Percentiles rank a stretch among this genome's conserved stretches.
Evolutionary conservation across 331 rosid genomes (phyloP).

Genomic region (Phaseolus coccineus): DNA sequence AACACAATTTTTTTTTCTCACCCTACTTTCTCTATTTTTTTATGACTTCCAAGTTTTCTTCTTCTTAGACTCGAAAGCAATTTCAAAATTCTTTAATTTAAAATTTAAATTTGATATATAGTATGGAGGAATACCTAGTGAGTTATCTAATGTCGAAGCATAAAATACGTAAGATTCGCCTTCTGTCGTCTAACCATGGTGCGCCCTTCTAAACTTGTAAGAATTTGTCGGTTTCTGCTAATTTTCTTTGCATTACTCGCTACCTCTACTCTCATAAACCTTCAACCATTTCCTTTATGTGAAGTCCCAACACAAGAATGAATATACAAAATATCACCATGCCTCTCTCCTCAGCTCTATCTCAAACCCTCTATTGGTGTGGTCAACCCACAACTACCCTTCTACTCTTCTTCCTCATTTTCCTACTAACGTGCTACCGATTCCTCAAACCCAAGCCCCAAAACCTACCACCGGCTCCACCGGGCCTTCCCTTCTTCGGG

Average conservation of each 20-base stretch:
- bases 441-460: constrained; percentile 43
- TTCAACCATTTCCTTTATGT: not conserved
- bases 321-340: not conserved
- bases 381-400: not conserved
- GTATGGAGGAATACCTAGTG: too few species aligned
- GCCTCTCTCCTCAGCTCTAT: not conserved
- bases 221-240: constrained; percentile 11
- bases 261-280: too few species aligned
- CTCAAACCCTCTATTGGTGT: not conserved
- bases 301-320: not conserved
- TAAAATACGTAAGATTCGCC: not conserved
- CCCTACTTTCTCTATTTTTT: too few species aligned
- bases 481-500: constrained; percentile 70
- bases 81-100: too few species aligned
- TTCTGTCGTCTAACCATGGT: too few species aligned
- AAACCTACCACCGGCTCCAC: constrained; percentile 71
- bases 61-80: too few species aligned
- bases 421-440: constrained; percentile 16
- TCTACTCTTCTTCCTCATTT: constrained; percentile 33
- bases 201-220: not conserved
- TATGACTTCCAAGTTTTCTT: too few species aligned
- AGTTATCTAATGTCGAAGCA: too few species aligned
- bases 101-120: too few species aligned
- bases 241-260: not conserved
- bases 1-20: too few species aligned